These are phyloP conservation scores for Malassezia furfur DNA, from an alignment of 1,284 basidiomycete genomes.

Conservation along the genomic window DNA sequence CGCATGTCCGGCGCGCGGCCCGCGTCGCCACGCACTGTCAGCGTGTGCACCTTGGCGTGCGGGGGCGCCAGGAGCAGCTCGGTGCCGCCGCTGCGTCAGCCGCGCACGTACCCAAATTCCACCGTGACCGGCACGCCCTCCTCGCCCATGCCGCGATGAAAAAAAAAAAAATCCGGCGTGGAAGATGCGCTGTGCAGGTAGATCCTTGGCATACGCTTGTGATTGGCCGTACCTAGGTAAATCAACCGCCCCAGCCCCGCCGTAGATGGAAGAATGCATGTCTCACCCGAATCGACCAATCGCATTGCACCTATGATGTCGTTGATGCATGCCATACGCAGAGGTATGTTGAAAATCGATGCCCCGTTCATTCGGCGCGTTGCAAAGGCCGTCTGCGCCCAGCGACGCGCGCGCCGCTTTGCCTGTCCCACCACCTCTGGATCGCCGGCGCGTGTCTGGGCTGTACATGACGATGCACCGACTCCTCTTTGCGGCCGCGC, in stretches of 20 bases:
- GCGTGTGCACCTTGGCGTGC: slow-evolving; percentile 32
- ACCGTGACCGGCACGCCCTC: slow-evolving; percentile 4
- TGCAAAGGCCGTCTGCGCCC: too few relatives aligned
- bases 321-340: too few relatives aligned
- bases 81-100: slow-evolving; percentile 31
- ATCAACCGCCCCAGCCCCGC: too few relatives aligned
- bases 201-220: neutral
- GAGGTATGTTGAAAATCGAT: too few relatives aligned
- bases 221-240: neutral
- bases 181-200: too few relatives aligned
- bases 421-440: neutral
- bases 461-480: slow-evolving; percentile 5
- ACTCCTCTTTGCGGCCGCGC: slow-evolving; percentile 9
- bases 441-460: neutral
- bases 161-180: neutral
- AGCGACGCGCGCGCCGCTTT: too few relatives aligned
- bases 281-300: too few relatives aligned
- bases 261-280: too few relatives aligned
- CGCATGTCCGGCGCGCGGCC: slow-evolving; percentile 56
- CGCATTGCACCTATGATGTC: too few relatives aligned
- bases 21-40: slow-evolving; percentile 22
- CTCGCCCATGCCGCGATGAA: neutral
- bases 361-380: too few relatives aligned
- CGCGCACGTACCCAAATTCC: slow-evolving; percentile 15
- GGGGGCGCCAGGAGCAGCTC: slow-evolving; percentile 42